A percentile compares a stretch with the other conserved stretches of the same genome.
Evolutionary conservation across 306 rosid species (phyloP).

Genomic region (Corylus avellana): DNA sequence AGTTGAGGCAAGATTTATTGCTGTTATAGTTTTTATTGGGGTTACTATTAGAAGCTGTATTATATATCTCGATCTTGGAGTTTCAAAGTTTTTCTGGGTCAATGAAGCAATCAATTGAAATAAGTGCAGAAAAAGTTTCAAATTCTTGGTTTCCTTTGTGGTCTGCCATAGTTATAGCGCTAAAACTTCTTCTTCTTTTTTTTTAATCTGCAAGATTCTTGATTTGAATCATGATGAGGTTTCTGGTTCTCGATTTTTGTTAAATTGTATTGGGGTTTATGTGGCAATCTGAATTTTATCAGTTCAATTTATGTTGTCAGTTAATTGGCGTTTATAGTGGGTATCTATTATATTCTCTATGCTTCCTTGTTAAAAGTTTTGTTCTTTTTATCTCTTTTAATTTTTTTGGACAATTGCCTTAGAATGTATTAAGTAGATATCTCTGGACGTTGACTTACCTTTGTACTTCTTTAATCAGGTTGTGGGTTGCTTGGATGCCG

Average conservation of each 20-base stretch:
- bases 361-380: background rate
- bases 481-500: slow-evolving; percentile 51
- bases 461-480: slow-evolving; percentile 47
- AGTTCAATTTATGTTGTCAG: background rate
- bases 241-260: background rate
- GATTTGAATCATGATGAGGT: background rate
- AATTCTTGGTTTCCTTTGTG: background rate
- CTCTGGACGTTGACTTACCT: background rate
- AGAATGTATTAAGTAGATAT: background rate
- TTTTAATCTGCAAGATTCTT: background rate
- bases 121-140: background rate
- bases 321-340: background rate
- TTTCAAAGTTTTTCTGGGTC: background rate
- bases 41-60: background rate
- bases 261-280: background rate
- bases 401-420: slow-evolving; percentile 7
- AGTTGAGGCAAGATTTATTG: background rate
- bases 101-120: background rate
- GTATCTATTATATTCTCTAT: background rate
- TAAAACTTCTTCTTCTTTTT: background rate
- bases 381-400: background rate
- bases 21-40: background rate
- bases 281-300: background rate
- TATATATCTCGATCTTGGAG: background rate
- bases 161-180: background rate